Evolutionary conservation across 495 filamentous ascomycete species (phyloP), one percentile per base, ranked within the genome.

Genomic region (Neurospora pannonica): DNA sequence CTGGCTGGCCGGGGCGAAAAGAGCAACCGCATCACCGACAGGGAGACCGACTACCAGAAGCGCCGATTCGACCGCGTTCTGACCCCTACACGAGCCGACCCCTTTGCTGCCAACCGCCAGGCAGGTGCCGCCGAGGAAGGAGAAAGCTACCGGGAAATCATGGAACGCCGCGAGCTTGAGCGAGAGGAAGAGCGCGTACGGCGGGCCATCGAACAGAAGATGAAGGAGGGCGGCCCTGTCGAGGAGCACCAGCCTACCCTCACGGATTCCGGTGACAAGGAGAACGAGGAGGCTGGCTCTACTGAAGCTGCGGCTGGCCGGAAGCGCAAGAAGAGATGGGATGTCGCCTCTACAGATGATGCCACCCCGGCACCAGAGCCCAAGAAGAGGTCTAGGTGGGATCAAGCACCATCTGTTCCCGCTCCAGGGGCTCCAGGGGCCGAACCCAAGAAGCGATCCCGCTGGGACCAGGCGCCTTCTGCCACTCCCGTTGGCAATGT

Each of bases 1-100:
- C 85, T 99, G 75, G 86, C 94, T 42, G 92, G 91, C 38, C 83
- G 84, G 69, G 91, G 93, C 79, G 96, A 98, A 84, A 92, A 96
- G 84, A 90, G 92, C 81, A 93, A 92, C 31, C 90, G 94, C 78
- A 97, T 99, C 81, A 88, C 92, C 24, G 93, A 95, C 77, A 90
- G 97, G 75, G 94, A 98, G 86, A 97, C 95, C 73, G 95, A 98
- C 79, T 99, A 99, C 80, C 97, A 99, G 83, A 97, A 97, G 84
- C 93, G 95, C 72, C 90, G 94, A 71, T 94, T 95, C 79, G 89
- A 96, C 78, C 93, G 96, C 69, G 92, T 90, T 71, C 85, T 98
- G 74, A 95, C 93, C 19, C 95, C 95, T 10, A 95, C 93, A 10
- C 89, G 94, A 81, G 94, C 92, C 72, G 95, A 97, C 82, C 91